phyloP scores from a whole-genome alignment of 371 early-diverging fungal genomes.

The Syncephalis plumigaleata region DNA sequence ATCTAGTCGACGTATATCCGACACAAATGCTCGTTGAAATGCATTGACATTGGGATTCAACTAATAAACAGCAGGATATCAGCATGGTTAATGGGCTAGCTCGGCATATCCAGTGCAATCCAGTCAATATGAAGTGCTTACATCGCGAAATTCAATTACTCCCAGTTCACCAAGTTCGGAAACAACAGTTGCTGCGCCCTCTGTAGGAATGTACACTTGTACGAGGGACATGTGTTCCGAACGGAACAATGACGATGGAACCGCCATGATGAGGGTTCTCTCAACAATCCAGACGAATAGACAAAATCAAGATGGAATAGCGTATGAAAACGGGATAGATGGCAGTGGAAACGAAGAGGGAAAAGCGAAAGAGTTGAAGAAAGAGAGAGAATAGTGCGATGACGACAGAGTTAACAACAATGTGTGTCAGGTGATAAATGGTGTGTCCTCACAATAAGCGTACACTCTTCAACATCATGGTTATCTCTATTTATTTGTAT shows the following conservation, averaged over 20 bases:
- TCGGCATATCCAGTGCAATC: not conserved
- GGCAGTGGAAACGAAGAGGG: too few species aligned
- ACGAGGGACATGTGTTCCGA: conserved; percentile 94
- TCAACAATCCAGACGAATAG: too few species aligned
- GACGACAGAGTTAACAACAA: too few species aligned
- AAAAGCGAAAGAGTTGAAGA: too few species aligned
- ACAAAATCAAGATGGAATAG: too few species aligned
- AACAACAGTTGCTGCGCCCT: conserved; percentile 83
- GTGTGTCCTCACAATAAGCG: too few species aligned
- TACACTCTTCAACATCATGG: too few species aligned
- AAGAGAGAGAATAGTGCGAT: too few species aligned
- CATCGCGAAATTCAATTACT: conserved; percentile 86
- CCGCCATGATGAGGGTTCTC: too few species aligned
- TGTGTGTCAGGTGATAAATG: too few species aligned
- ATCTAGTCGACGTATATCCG: conserved; percentile 77
- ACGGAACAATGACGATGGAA: conserved; percentile 51
- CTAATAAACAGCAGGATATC: conserved; percentile 15
- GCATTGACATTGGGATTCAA: conserved; percentile 88
- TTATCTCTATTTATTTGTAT: too few species aligned
- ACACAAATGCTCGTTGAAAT: conserved; percentile 92
- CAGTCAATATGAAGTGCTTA: conserved; percentile 14
- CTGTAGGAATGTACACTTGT: conserved; percentile 90
- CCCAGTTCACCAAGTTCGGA: conserved; percentile 91
- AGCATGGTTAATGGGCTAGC: not conserved
- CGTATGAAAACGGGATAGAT: too few species aligned